phyloP scores from a whole-genome alignment of 345 rosid species.

The Aquilaria sinensis region DNA sequence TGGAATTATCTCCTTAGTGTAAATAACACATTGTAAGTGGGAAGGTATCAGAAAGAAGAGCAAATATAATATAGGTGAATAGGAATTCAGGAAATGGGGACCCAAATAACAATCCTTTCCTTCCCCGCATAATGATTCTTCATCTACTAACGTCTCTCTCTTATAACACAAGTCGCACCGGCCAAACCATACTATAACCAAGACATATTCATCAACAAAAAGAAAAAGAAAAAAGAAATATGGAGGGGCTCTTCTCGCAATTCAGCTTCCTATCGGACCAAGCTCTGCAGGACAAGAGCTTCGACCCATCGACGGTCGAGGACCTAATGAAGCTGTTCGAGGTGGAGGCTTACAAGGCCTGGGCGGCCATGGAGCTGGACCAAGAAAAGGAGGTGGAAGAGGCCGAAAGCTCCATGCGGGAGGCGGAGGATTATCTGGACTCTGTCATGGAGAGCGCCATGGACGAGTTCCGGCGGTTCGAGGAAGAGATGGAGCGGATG shows the following conservation, averaged over 20 bases:
- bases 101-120: too few species aligned
- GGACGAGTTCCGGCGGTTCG: conserved; percentile 61
- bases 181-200: too few species aligned
- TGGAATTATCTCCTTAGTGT: too few species aligned
- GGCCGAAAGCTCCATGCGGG: conserved; percentile 38
- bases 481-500: conserved; percentile 67
- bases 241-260: conserved; percentile 78
- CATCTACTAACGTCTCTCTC: too few species aligned
- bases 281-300: conserved; percentile 59
- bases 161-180: too few species aligned
- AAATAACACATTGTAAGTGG: too few species aligned
- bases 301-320: conserved; percentile 67
- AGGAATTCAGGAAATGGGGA: too few species aligned
- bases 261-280: conserved; percentile 73
- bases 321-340: conserved; percentile 80
- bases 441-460: conserved; percentile 71
- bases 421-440: conserved; percentile 61
- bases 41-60: too few species aligned
- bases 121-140: too few species aligned
- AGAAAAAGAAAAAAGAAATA: conserved; percentile 5
- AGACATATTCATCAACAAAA: too few species aligned
- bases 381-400: conserved; percentile 33
- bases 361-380: conserved; percentile 66
- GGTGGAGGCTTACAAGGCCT: conserved; percentile 72
- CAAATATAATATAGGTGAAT: too few species aligned